A percentile compares a stretch with the other conserved stretches of the same genome.
Evolutionary conservation across 2,329 filamentous ascomycete genomes (phyloP).

Genomic region (Colletotrichum graminicola): DNA sequence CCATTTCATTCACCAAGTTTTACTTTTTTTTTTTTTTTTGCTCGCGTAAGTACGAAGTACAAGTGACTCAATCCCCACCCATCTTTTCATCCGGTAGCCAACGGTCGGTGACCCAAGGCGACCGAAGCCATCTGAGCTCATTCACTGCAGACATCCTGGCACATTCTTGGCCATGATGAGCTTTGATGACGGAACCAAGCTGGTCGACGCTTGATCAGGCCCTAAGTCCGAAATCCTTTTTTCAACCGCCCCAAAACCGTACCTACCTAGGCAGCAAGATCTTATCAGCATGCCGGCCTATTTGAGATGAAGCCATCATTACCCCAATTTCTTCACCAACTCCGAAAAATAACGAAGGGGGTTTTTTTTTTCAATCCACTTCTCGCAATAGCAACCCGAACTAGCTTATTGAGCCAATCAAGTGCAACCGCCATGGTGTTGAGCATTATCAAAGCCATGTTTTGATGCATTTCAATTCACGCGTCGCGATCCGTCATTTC

Average conservation of each 20-base stretch:
- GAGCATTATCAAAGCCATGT: background rate
- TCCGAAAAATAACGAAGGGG: background rate
- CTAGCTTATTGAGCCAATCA: constrained; percentile 19
- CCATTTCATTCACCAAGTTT: background rate
- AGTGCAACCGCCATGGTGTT: constrained; percentile 4
- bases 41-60: constrained; percentile 15
- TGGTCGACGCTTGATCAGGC: background rate
- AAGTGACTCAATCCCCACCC: constrained; percentile 33
- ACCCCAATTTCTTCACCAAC: constrained; percentile 29
- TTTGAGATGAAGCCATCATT: constrained; percentile 30
- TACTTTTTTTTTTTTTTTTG: constrained; percentile 1
- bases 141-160: background rate
- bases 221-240: background rate
- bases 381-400: background rate
- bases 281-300: constrained; percentile 3
- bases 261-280: constrained; percentile 12
- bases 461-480: constrained; percentile 16
- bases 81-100: constrained; percentile 1
- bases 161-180: background rate
- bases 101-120: constrained; percentile 5
- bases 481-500: background rate
- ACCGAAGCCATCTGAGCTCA: constrained; percentile 24
- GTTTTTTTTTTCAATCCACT: background rate
- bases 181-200: constrained; percentile 19
- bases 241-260: background rate